Evolutionary conservation across 1,284 basidiomycete species (phyloP).

Genomic region (Porphyrellus sp.): DNA sequence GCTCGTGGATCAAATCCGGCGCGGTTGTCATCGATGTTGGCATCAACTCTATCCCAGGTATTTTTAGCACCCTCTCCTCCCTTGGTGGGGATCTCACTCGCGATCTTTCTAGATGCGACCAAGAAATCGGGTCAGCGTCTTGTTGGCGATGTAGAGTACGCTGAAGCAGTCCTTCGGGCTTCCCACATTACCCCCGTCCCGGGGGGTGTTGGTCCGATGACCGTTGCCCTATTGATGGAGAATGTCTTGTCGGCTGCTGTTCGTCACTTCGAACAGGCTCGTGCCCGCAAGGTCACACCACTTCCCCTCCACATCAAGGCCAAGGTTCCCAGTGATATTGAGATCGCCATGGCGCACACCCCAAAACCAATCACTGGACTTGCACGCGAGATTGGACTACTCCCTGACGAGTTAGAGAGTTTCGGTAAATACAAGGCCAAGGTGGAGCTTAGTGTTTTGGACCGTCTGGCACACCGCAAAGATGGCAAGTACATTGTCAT

Average conservation of each 20-base stretch:
- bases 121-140: constrained; percentile 96
- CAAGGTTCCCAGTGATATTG: constrained; percentile 94
- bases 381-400: constrained; percentile 87
- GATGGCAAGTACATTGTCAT: constrained; percentile 98
- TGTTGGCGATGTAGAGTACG: constrained; percentile 94
- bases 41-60: constrained; percentile 93
- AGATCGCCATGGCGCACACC: constrained; percentile 92
- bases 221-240: constrained; percentile 97
- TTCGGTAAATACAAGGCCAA: constrained; percentile 99
- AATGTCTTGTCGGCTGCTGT: constrained; percentile 89
- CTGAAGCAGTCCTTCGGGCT: constrained; percentile 73
- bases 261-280: constrained; percentile 69
- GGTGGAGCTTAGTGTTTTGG: constrained; percentile 86
- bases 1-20: constrained; percentile 94
- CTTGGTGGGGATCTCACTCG: neutral
- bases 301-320: constrained; percentile 76
- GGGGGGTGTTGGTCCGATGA: constrained; percentile 99
- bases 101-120: constrained; percentile 56
- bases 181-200: constrained; percentile 96
- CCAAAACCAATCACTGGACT: constrained; percentile 87
- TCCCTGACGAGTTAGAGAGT: constrained; percentile 85
- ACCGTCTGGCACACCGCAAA: constrained; percentile 82
- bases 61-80: constrained; percentile 11
- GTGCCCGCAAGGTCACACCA: constrained; percentile 70
- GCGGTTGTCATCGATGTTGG: constrained; percentile 96